phyloP scores from a whole-genome alignment of 805 yeast species.

The Blastobotrys chiropterorum region DNA sequence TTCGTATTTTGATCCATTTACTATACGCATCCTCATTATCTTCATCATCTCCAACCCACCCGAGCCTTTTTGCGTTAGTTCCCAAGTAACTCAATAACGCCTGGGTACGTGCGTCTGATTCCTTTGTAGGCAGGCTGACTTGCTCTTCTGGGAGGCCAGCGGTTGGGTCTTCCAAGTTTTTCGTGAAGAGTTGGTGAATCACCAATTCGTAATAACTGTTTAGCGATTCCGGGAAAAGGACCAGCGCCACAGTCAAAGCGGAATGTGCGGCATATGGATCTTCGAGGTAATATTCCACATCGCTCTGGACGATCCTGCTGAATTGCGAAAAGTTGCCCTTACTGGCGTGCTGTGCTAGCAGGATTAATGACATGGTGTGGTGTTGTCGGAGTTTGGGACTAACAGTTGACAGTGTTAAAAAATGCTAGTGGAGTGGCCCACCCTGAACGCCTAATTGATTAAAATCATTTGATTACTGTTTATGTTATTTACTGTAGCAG shows the following conservation, averaged over 20 bases:
- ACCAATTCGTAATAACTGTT: not conserved
- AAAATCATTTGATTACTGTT: no score
- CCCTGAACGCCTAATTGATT: no score
- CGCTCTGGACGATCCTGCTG: slow-evolving; percentile 4
- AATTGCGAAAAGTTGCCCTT: slow-evolving; percentile 10
- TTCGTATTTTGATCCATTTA: slow-evolving; percentile 25
- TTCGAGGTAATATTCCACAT: slow-evolving; percentile 12
- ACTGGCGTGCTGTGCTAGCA: slow-evolving; percentile 10
- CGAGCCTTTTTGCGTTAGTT: slow-evolving; percentile 11
- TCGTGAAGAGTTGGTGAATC: slow-evolving; percentile 6
- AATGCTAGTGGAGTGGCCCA: no score
- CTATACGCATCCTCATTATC: slow-evolving; percentile 9
- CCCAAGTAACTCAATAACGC: slow-evolving; percentile 12
- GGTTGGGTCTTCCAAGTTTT: not conserved
- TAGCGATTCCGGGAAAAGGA: slow-evolving; percentile 27
- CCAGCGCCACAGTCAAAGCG: slow-evolving; percentile 26
- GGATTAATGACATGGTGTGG: not conserved
- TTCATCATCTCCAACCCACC: slow-evolving; percentile 18
- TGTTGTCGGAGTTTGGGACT: not conserved
- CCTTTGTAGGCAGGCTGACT: slow-evolving; percentile 8
- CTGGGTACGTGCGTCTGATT: slow-evolving; percentile 14
- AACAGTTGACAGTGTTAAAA: not conserved
- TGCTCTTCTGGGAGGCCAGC: not conserved
- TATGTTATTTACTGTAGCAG: no score
- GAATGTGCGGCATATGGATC: slow-evolving; percentile 20